Conservation (phyloP, 2,329 filamentous ascomycete genomes). For the Triangularia setosa region DNA sequence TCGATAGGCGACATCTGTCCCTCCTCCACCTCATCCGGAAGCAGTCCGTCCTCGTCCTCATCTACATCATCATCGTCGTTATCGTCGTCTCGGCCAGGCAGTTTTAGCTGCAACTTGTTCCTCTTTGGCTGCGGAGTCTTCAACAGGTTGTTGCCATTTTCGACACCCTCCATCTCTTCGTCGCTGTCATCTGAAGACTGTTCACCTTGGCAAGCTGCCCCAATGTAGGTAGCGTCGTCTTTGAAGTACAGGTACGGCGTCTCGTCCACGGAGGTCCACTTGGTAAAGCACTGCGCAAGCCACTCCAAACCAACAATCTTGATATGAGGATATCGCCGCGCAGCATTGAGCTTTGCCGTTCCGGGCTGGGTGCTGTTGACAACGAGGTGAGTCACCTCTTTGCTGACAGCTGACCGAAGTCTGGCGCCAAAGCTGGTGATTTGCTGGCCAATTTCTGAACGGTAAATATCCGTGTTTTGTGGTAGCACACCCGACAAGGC, state of each 20-base stretch:
- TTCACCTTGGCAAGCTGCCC: background rate
- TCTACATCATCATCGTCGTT: constrained; percentile 39
- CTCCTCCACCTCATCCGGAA: constrained; percentile 47
- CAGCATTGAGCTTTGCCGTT: constrained; percentile 87
- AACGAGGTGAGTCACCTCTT: constrained; percentile 69
- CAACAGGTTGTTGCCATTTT: background rate
- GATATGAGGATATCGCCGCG: constrained; percentile 72
- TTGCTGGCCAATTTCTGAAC: constrained; percentile 83
- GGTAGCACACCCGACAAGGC: constrained; percentile 91
- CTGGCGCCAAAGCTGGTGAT: constrained; percentile 79
- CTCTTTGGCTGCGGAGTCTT: constrained; percentile 29
- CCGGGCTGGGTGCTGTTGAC: constrained; percentile 67
- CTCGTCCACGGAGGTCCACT: constrained; percentile 80
- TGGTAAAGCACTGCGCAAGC: constrained; percentile 78
- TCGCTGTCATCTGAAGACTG: constrained; percentile 20
- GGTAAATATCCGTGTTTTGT: constrained; percentile 70
- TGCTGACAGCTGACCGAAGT: constrained; percentile 53
- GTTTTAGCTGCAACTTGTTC: constrained; percentile 39
- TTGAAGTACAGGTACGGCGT: constrained; percentile 68
- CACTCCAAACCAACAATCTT: constrained; percentile 91
- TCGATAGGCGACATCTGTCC: constrained; percentile 50
- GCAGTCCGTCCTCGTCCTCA: constrained; percentile 42
- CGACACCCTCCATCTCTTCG: constrained; percentile 16
- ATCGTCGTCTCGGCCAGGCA: constrained; percentile 36
- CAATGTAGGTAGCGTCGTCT: constrained; percentile 21